phyloP scores from a whole-genome alignment of 495 filamentous ascomycete genomes.

The Neurospora sp. region DNA sequence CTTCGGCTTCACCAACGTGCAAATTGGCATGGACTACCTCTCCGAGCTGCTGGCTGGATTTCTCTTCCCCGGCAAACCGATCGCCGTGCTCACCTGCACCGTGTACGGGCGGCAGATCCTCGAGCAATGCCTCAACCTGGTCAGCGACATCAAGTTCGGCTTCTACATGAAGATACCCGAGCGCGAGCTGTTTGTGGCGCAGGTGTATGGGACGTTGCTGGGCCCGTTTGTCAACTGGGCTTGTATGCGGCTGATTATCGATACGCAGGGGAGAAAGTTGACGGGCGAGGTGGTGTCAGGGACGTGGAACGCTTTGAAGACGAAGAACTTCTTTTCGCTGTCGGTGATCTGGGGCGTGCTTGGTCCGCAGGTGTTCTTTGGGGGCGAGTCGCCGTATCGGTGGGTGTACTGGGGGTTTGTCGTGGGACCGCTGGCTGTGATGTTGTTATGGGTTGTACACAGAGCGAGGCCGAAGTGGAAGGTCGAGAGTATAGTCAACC shows the following conservation, averaged over 20 bases:
- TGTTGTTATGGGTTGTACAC: slow-evolving; percentile 4
- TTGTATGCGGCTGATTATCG: not conserved
- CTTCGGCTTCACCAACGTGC: slow-evolving; percentile 19
- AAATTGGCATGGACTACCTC: slow-evolving; percentile 13
- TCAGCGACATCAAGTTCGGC: slow-evolving; percentile 23
- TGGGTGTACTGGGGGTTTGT: slow-evolving; percentile 9
- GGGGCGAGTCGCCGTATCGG: not conserved
- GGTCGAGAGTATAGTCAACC: slow-evolving; percentile 5
- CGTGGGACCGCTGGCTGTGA: slow-evolving; percentile 3
- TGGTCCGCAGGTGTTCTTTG: slow-evolving; percentile 8
- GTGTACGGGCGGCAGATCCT: slow-evolving; percentile 19
- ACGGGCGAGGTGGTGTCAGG: not conserved
- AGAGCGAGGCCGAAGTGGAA: slow-evolving; percentile 5
- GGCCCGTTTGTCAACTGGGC: not conserved
- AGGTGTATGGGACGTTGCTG: not conserved
- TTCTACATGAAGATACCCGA: slow-evolving; percentile 37
- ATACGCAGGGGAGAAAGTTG: not conserved
- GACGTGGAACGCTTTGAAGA: not conserved
- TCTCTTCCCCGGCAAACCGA: slow-evolving; percentile 18
- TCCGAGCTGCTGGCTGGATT: slow-evolving; percentile 22
- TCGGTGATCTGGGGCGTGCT: not conserved
- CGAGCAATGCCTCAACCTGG: slow-evolving; percentile 19
- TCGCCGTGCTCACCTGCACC: slow-evolving; percentile 15
- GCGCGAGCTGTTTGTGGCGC: slow-evolving; percentile 24
- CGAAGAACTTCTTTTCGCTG: not conserved